Evolutionary conservation across 768 basidiomycete genomes (phyloP).

Genomic region (Favolaschia claudopus): DNA sequence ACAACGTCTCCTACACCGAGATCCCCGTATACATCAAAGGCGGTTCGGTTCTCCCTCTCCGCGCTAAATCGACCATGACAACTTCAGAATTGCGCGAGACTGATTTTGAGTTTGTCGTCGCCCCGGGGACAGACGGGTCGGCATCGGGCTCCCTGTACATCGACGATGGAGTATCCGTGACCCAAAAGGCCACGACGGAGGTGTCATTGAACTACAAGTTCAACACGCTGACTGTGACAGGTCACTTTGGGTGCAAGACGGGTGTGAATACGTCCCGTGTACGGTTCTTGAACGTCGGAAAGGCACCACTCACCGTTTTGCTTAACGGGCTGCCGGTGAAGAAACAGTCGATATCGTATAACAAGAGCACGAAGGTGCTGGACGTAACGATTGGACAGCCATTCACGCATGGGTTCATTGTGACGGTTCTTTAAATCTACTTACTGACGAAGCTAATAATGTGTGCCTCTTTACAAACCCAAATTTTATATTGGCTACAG

Average conservation of each 20-base stretch:
- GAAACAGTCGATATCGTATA: constrained; percentile 37
- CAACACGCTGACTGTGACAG: constrained; percentile 42
- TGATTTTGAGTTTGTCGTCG: constrained; percentile 71
- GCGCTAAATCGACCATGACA: constrained; percentile 64
- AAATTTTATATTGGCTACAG: too few relatives aligned
- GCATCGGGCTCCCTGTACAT: constrained; percentile 65
- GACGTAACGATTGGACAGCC: constrained; percentile 49
- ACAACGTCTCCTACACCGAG: constrained; percentile 57
- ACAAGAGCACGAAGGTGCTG: constrained; percentile 50
- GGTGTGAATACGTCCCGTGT: constrained; percentile 48
- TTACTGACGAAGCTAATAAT: too few relatives aligned
- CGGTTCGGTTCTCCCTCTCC: constrained; percentile 65
- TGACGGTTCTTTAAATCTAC: constrained; percentile 30
- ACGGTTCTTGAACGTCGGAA: constrained; percentile 45
- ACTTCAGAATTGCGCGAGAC: constrained; percentile 59
- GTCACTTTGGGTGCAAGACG: constrained; percentile 44
- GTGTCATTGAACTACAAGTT: constrained; percentile 42
- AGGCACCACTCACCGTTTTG: constrained; percentile 37
- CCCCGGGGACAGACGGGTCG: constrained; percentile 57
- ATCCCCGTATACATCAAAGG: constrained; percentile 73
- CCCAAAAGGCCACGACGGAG: constrained; percentile 39
- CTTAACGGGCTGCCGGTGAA: constrained; percentile 38
- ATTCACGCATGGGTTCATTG: constrained; percentile 43
- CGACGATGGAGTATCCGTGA: constrained; percentile 68
- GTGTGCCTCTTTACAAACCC: too few relatives aligned